Evolutionary conservation across 202 grass and related monocot species (phyloP), one percentile per base, ranked within the genome.

Genomic region (Thinopyrum obtusiflorum): DNA sequence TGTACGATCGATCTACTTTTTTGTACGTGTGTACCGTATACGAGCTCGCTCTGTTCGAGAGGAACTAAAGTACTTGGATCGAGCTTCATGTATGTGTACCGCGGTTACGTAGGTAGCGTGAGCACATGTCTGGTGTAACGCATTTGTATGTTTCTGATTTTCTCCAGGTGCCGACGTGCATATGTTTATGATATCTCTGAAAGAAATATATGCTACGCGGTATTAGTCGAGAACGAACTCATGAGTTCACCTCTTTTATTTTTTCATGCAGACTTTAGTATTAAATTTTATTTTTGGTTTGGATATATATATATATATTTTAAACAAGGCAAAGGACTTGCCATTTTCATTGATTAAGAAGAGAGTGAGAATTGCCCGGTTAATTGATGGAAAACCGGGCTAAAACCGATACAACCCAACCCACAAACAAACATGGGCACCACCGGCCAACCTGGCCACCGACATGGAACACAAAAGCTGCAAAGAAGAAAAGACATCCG

Each of bases 31-130:
- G 53, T 79, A 21, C 65, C 39, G n/a, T 27, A 8, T 25, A 28
- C 55, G 49, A 47, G 65, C 83, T 63, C 31, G 55, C 73, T 89
- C 83, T 62, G 15, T 60, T 68, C 60, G 14, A 49, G 0, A 17
- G 46, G 46, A 49, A 49, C 46, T 49, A 14, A 17, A 17, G 46
- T 17, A 47, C 14, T 49, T 51, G 47, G 18, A n/a, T 3, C 1
- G 29, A 33, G 28, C 28, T 67, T 14, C 65, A 33, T 39, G 67
- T 39, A 13, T 3, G 18, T 37, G 66, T 55, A 36, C 65, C 2
- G 0, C 0, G 5, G 62, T 5, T n/a, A 20, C 65, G 18, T 69
- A 79, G 32, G 21, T 40, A 40, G 35, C n/a, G 2, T 24, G 35
- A 42, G 70, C 47, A 47, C 70, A 73, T 73, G 70, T 9, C 70